Conservation (phyloP, 2,329 filamentous ascomycete species). For the Ustilaginoidea virens region DNA sequence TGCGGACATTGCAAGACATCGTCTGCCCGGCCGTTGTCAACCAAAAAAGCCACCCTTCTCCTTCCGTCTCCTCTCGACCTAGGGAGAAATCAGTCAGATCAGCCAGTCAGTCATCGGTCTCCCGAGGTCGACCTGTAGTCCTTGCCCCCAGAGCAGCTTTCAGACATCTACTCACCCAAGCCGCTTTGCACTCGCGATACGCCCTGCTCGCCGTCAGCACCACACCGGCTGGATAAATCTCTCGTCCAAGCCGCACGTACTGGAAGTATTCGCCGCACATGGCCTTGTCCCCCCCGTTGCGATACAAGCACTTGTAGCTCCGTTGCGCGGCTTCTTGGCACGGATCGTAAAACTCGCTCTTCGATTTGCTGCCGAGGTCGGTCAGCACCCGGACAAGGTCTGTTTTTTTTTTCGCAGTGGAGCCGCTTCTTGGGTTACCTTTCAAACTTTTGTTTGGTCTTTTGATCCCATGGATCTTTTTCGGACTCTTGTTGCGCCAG, state of each 20-base stretch:
- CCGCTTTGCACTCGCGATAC: slow-evolving; percentile 88
- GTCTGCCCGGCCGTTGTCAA: no score
- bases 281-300: slow-evolving; percentile 73
- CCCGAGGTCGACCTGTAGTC: no score
- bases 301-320: slow-evolving; percentile 76
- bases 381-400: no score
- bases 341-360: slow-evolving; percentile 86
- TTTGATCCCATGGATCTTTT: slow-evolving; percentile 36
- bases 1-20: no score
- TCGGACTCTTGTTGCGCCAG: slow-evolving; percentile 5
- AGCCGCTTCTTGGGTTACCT: no score
- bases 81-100: slow-evolving; percentile 9
- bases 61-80: slow-evolving; percentile 9
- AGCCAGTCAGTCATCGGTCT: not conserved
- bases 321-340: slow-evolving; percentile 82
- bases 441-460: slow-evolving; percentile 49
- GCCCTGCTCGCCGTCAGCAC: slow-evolving; percentile 40
- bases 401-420: no score
- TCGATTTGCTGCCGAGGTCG: slow-evolving; percentile 69
- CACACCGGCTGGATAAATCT: not conserved
- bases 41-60: slow-evolving; percentile 8
- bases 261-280: slow-evolving; percentile 95
- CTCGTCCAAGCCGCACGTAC: slow-evolving; percentile 36
- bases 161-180: slow-evolving; percentile 85
- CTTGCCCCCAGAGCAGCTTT: no score